These are phyloP conservation scores for Debaryomycetaceae sp. DNA, from an alignment of 1,139 yeast species.

Conservation along the genomic window DNA sequence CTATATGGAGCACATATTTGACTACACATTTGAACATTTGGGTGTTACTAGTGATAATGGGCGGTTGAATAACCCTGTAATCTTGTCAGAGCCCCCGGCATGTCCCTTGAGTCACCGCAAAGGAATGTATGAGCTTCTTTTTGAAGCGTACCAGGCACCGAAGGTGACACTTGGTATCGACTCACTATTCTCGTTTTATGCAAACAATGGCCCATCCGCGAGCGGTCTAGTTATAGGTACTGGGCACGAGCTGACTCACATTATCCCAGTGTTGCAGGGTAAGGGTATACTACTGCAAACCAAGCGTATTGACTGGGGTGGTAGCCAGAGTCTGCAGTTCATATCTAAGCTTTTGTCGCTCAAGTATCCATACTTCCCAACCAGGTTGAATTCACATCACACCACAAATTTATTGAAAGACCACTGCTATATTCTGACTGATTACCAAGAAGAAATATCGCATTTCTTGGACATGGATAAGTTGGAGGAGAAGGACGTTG, in stretches of 20 bases:
- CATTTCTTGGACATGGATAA: conserved; percentile 57
- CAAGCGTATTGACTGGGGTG: conserved; percentile 92
- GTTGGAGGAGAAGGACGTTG: conserved; percentile 65
- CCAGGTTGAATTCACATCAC: conserved; percentile 62
- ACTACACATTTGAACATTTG: conserved; percentile 77
- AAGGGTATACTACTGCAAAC: conserved; percentile 63
- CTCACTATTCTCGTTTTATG: conserved; percentile 69
- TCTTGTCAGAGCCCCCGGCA: conserved; percentile 78
- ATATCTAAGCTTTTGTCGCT: conserved; percentile 62
- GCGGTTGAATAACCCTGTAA: conserved; percentile 68
- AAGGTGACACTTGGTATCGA: conserved; percentile 80
- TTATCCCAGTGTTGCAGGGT: conserved; percentile 76
- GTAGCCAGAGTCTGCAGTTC: conserved; percentile 65
- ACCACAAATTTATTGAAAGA: conserved; percentile 67
- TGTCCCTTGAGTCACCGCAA: conserved; percentile 67
- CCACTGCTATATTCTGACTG: conserved; percentile 70
- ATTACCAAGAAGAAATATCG: conserved; percentile 65
- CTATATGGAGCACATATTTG: conserved; percentile 73
- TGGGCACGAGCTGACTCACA: conserved; percentile 79
- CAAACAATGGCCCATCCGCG: conserved; percentile 35
- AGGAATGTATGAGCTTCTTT: conserved; percentile 74
- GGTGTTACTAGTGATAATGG: conserved; percentile 58
- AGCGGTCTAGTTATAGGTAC: conserved; percentile 75
- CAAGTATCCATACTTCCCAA: conserved; percentile 91
- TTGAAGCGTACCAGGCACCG: conserved; percentile 77